Evolutionary conservation across 306 rosid species (phyloP).

Genomic region (Corylus americana): DNA sequence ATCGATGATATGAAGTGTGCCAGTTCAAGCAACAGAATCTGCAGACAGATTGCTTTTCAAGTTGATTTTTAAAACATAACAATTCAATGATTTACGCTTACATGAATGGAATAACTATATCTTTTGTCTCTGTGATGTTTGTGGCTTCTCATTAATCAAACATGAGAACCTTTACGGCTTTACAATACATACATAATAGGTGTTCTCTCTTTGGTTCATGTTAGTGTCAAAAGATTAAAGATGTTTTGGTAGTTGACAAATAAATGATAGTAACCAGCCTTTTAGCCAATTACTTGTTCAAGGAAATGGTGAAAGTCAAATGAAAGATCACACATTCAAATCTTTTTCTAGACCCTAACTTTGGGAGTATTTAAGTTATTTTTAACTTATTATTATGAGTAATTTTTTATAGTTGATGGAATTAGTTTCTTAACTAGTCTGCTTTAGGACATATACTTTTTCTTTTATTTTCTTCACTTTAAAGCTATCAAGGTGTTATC

Average conservation of each 20-base stretch:
- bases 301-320: background rate
- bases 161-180: background rate
- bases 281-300: background rate
- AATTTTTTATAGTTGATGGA: too few relatives aligned
- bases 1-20: background rate
- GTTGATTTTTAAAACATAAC: background rate
- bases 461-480: background rate
- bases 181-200: background rate
- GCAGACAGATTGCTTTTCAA: background rate
- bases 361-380: too few relatives aligned
- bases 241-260: background rate
- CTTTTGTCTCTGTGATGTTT: background rate
- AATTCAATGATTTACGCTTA: background rate
- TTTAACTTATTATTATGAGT: too few relatives aligned
- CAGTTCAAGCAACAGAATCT: slow-evolving; percentile 3
- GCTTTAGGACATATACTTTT: background rate
- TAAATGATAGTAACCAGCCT: background rate
- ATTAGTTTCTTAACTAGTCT: background rate
- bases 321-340: too few relatives aligned
- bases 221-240: background rate
- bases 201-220: background rate
- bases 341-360: too few relatives aligned
- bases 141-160: background rate
- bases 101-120: background rate
- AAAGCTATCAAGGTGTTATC: background rate